Base-by-base conservation (phyloP, 2,329 filamentous ascomycete species). In the Fusarium scirpi region DNA sequence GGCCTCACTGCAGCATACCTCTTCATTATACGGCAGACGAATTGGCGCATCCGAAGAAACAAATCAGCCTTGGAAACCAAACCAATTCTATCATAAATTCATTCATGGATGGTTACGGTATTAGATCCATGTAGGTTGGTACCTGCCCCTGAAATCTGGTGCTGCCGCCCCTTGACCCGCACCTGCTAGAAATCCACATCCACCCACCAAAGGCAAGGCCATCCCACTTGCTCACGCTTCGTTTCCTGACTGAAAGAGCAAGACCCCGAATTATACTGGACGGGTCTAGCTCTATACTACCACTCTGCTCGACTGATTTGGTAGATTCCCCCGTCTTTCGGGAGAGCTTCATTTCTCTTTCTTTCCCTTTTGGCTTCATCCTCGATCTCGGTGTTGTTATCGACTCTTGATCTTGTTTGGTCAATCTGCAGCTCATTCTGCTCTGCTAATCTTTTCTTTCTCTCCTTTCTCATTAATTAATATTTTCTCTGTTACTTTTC, bases 71-170 rank as follows among this genome's bases (percentile, higher is more conserved):
- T 38, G 34, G 18, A 38, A 41, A 49, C 18, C 44, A 46, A 38
- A 25, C 18, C 24, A 38, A n/a, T 40, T 38, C 46, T 44, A 49
- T 47, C 55, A 64, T 48, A 46, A 62, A 53, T 22, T 40, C 44
- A 38, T 38, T 38, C 34, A 38, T 38, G 34, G 34, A 58, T 64
- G 59, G 45, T 65, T 32, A 51, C 32, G 18, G 38, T 53, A 53
- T 52, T 58, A 45, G 46, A 66, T 62, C 69, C 69, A 59, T 71
- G 68, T 57, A 53, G 58, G 52, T 47, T 56, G 55, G 58, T 49
- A 69, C 65, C 66, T 72, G 69, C 69, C 69, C 69, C 69, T 72
- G 69, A 72, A 72, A 72, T 72, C 69, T 72, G 62, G 65, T 67
- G 66, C 69, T 72, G 61, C 65, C 46, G 34, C 61, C 65, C 65